Evolutionary conservation across 2,329 filamentous ascomycete species (phyloP), one percentile per base, ranked within the genome.

Genomic region (Microdochium nivale): DNA sequence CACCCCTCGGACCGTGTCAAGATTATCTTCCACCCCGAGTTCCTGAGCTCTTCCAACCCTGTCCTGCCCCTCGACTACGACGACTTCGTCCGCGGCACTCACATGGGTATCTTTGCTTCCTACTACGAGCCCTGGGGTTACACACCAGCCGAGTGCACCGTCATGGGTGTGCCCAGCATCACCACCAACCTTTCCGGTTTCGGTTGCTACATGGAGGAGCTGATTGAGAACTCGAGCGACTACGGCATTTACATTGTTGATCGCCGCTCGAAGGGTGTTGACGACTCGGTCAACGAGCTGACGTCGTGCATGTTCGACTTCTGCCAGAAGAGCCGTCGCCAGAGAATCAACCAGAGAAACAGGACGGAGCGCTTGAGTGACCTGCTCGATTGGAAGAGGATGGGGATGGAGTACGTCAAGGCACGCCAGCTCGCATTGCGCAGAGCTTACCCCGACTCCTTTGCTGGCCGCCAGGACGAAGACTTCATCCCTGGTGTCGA

Each of bases 111-210:
- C 52, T 99, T 99, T 72, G 80, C 92, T 24, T 97, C 94, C 2
- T 97, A 97, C 80, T 99, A 99, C 69, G 94, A 99, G 73, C 94
- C 94, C 9, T 99, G 94, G 94, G 94, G 94, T 47, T 99, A 99
- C 71, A 99, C 94, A 2, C 94, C 92, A 0, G 92, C 94, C 50
- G 94, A 97, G 70, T 99, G 94, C 70, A 97, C 94, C 0, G 94
- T 97, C 56, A 97, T 97, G 94, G 94, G 94, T 61, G 91, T 99
- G 40, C 94, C 94, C 44, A 96, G 90, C 70, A 96, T 99, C 71
- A 97, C 94, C 11, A 97, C 92, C 25, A 99, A 99, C 70, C 75
- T 99, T 46, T 97, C 94, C 7, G 94, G 94, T 21, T 99, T 99
- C 64, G 94, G 94, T 49, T 97, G 94, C 72, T 97, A 99, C 70